These are phyloP conservation scores for Nitzschia sp. DNA, from an alignment of 108 stramenopile genomes.

Conservation along the genomic window DNA sequence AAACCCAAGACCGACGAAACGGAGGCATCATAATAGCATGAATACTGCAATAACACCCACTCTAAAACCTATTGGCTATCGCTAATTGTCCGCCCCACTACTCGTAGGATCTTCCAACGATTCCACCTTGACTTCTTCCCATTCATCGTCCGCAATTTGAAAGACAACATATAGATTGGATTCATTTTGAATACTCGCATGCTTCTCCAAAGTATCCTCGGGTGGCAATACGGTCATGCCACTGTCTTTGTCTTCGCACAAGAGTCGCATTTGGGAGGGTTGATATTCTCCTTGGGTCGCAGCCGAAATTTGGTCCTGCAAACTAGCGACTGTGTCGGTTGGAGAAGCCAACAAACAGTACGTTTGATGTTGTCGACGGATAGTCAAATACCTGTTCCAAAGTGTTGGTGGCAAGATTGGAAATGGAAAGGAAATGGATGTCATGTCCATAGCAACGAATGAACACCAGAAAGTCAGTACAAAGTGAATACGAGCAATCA, in stretches of 20 bases:
- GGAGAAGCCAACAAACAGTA: slow-evolving; percentile 51
- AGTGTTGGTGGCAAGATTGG: too few relatives aligned
- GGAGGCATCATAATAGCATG: too few relatives aligned
- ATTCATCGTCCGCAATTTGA: slow-evolving; percentile 35
- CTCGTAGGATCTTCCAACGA: too few relatives aligned
- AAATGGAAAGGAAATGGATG: too few relatives aligned
- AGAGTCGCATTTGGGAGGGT: slow-evolving; percentile 26
- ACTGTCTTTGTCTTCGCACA: slow-evolving; percentile 11
- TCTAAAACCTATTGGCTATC: too few relatives aligned
- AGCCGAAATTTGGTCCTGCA: slow-evolving; percentile 53
- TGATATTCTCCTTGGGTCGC: slow-evolving; percentile 25
- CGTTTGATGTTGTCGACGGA: slow-evolving; percentile 62
- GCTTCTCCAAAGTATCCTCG: slow-evolving; percentile 16
- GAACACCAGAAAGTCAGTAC: too few relatives aligned
- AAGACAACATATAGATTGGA: slow-evolving; percentile 46
- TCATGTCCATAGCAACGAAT: too few relatives aligned
- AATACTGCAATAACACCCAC: too few relatives aligned
- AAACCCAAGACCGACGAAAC: too few relatives aligned
- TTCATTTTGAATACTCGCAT: slow-evolving; percentile 42
- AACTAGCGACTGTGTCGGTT: slow-evolving; percentile 38
- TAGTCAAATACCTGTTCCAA: slow-evolving; percentile 35
- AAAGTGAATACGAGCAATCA: too few relatives aligned
- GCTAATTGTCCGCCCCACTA: too few relatives aligned
- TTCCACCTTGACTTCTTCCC: slow-evolving; percentile 35
- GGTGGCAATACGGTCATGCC: slow-evolving; percentile 36